Evolutionary conservation across 495 filamentous ascomycete species (phyloP), one percentile per base, ranked within the genome.

Genomic region (Podospora didyma): DNA sequence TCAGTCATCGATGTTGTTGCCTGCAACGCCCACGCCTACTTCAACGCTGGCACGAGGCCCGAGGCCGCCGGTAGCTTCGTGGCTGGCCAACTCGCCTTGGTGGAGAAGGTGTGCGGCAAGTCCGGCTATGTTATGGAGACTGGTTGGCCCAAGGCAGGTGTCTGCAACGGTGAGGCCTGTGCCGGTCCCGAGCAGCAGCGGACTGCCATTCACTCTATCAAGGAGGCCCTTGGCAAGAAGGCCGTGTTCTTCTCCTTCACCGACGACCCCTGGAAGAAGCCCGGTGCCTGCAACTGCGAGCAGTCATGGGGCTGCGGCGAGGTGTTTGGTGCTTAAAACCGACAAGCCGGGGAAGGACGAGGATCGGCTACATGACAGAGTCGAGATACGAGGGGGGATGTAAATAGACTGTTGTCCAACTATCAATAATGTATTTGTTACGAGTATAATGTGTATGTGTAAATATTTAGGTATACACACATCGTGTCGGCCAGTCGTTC

Each of bases 11-110:
- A 97, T 71, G 74, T 92, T 54, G 75, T 88, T 34, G 89, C 88
- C 71, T 79, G 79, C 70, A 96, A 96, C 80, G 83, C 93, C 68
- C 93, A 97, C 73, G 85, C 92, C 69, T 97, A 88, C 86, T 97
- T 96, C 87, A 92, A 95, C 82, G 59, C 83, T 48, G 67, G 75
- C 44, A 81, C 85, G 44, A 60, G 66, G 52, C 80, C 92, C 48
- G 61, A 62, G 2, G 51, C 81, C 46, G 93, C 92, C 46, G 93
- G 93, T 69, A 63, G 69, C 37, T 96, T 96, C 72, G 86, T 89
- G 56, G 67, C 72, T 42, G 53, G 69, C 57, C 84, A 95, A 79
- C 79, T 93, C 53, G 70, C 77, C 12, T 68, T 86, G 60, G 82
- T 94, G 47, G 78, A 85, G 62, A 64, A 62, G 1, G 69, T 86